A percentile compares a stretch with the other conserved stretches of the same genome.
Evolutionary conservation across 306 rosid species (phyloP).

Genomic region (Malus asiatica): DNA sequence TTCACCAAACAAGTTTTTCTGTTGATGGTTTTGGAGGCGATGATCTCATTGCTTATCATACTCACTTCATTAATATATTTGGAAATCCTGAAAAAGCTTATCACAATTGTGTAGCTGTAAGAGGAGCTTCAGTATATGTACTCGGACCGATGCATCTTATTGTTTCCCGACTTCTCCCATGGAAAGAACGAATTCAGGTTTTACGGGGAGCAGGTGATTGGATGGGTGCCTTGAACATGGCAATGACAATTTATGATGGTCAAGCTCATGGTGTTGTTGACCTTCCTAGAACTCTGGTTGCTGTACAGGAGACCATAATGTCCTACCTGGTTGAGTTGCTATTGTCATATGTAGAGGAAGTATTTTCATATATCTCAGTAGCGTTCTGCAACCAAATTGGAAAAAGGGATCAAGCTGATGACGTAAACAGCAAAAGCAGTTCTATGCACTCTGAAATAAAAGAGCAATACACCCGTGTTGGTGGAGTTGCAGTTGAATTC

Average conservation of each 20-base stretch:
- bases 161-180: conserved; percentile 89
- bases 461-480: conserved; percentile 90
- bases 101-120: conserved; percentile 74
- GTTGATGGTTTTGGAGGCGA: conserved; percentile 67
- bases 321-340: conserved; percentile 87
- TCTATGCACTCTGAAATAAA: conserved; percentile 73
- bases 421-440: conserved; percentile 35
- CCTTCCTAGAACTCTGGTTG: conserved; percentile 89
- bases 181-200: conserved; percentile 91
- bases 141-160: conserved; percentile 78
- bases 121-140: conserved; percentile 91
- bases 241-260: conserved; percentile 89
- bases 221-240: conserved; percentile 98
- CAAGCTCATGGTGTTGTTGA: conserved; percentile 91
- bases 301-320: conserved; percentile 85
- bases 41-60: conserved; percentile 76
- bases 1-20: conserved; percentile 82
- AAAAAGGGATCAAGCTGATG: conserved; percentile 45
- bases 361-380: conserved; percentile 86
- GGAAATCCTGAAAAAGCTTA: conserved; percentile 95
- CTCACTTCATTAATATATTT: conserved; percentile 61
- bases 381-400: conserved; percentile 88
- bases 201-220: conserved; percentile 89
- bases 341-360: conserved; percentile 87
- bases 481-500: conserved; percentile 99